phyloP scores from a whole-genome alignment of 129 eudicot species.

The Arctium minus region DNA sequence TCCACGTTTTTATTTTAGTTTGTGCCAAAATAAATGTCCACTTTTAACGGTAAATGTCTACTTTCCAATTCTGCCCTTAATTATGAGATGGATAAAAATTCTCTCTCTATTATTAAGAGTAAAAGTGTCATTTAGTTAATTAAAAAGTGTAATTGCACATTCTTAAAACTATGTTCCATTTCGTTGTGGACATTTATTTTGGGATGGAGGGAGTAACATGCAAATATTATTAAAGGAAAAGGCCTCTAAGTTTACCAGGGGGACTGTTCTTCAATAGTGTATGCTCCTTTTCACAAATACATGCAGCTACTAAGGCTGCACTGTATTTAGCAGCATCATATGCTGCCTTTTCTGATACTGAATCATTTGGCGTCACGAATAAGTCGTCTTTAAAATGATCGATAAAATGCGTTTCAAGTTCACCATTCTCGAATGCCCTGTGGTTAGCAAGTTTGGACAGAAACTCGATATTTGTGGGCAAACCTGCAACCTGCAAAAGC shows the following conservation, averaged over 20 bases:
- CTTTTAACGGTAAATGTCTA: background rate
- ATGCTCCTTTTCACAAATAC: slow-evolving; percentile 68
- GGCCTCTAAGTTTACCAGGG: slow-evolving; percentile 49
- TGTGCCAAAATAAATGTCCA: background rate
- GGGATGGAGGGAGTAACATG: background rate
- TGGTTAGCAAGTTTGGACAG: slow-evolving; percentile 78
- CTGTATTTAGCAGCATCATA: slow-evolving; percentile 50
- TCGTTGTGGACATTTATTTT: background rate
- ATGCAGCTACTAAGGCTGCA: slow-evolving; percentile 85
- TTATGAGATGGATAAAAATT: background rate
- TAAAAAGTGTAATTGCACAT: background rate
- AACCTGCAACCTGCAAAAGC: slow-evolving; percentile 78
- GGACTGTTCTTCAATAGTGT: slow-evolving; percentile 36
- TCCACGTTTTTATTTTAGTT: background rate
- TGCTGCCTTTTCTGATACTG: slow-evolving; percentile 38
- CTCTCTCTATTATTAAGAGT: background rate
- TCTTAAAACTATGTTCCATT: background rate
- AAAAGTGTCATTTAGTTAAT: background rate
- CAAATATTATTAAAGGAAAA: background rate
- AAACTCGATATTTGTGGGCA: slow-evolving; percentile 94
- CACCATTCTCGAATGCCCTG: slow-evolving; percentile 66
- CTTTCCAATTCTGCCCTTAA: background rate
- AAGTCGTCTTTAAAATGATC: slow-evolving; percentile 76
- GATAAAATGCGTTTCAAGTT: slow-evolving; percentile 96
- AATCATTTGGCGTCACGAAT: slow-evolving; percentile 51